Evolutionary conservation across 2,329 filamentous ascomycete species (phyloP).

Genomic region (Epichloe glyceriae): DNA sequence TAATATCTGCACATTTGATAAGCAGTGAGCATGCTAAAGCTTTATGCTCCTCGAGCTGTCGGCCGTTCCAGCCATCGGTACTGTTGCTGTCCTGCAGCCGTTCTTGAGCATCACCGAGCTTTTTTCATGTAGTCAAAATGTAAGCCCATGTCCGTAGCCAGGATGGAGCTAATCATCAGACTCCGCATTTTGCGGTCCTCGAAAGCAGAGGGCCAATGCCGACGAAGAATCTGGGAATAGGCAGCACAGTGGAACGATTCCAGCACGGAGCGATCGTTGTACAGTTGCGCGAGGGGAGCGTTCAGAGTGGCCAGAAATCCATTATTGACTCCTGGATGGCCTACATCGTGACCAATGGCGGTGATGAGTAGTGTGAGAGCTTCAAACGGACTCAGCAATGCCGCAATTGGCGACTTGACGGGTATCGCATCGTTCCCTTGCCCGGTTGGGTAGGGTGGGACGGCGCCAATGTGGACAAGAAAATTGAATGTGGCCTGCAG

Average conservation of each 20-base stretch:
- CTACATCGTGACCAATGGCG: slow-evolving; percentile 96
- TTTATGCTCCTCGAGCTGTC: slow-evolving; percentile 62
- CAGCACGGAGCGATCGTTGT: slow-evolving; percentile 92
- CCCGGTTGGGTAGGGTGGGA: slow-evolving; percentile 50
- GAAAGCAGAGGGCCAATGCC: slow-evolving; percentile 80
- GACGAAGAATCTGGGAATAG: slow-evolving; percentile 86
- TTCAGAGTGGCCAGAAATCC: slow-evolving; percentile 88
- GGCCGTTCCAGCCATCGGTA: slow-evolving; percentile 63
- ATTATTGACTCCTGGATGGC: slow-evolving; percentile 96
- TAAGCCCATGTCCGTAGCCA: slow-evolving; percentile 93
- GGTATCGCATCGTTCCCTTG: slow-evolving; percentile 17
- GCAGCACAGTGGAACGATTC: slow-evolving; percentile 97
- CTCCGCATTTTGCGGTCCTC: slow-evolving; percentile 68
- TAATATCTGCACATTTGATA: slow-evolving; percentile 98
- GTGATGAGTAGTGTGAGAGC: slow-evolving; percentile 80
- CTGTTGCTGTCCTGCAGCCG: slow-evolving; percentile 56
- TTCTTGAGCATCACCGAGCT: slow-evolving; percentile 66
- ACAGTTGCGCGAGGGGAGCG: slow-evolving; percentile 83
- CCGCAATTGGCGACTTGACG: slow-evolving; percentile 52
- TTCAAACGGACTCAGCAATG: slow-evolving; percentile 73
- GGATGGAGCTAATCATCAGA: slow-evolving; percentile 92
- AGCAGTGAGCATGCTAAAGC: slow-evolving; percentile 77
- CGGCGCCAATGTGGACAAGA: slow-evolving; percentile 63
- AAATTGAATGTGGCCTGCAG: slow-evolving; percentile 89
- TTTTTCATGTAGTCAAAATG: slow-evolving; percentile 96